phyloP scores from a whole-genome alignment of 768 basidiomycete genomes.

The Cyathus striatus region DNA sequence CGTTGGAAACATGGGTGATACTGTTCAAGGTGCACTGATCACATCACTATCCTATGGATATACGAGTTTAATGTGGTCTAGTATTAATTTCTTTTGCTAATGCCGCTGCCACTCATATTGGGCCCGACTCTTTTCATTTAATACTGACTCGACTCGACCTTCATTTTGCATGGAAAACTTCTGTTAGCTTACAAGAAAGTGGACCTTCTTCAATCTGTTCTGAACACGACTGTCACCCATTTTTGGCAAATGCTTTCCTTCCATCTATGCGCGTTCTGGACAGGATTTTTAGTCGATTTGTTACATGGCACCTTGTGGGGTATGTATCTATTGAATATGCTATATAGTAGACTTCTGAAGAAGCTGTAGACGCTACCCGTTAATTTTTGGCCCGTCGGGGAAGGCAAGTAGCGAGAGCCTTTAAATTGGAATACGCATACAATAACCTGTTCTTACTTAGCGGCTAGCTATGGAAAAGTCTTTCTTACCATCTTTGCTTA shows the following conservation, averaged over 20 bases:
- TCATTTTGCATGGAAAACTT: conserved; percentile 28
- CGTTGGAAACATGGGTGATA: conserved; percentile 38
- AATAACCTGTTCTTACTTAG: conserved; percentile 24
- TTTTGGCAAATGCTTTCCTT: conserved; percentile 48
- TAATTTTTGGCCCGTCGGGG: conserved; percentile 69
- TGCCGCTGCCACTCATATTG: too few relatives aligned
- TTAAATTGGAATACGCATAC: neutral
- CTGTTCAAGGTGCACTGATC: too few relatives aligned
- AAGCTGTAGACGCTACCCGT: conserved; percentile 61
- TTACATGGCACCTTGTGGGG: conserved; percentile 56
- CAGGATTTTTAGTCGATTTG: conserved; percentile 47
- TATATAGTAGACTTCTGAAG: conserved; percentile 2
- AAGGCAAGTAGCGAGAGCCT: conserved; percentile 33
- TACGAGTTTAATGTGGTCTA: too few relatives aligned
- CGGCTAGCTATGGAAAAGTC: conserved; percentile 50
- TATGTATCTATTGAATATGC: conserved; percentile 19
- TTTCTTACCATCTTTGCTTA: conserved; percentile 43
- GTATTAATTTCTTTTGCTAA: too few relatives aligned
- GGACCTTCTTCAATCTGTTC: too few relatives aligned
- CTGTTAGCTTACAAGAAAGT: too few relatives aligned
- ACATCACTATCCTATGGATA: too few relatives aligned
- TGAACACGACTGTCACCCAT: conserved; percentile 36
- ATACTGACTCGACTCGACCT: conserved; percentile 30
- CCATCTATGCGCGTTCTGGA: conserved; percentile 50
- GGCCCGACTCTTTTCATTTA: conserved; percentile 31